Evolutionary conservation across 164 flowering plant genomes (phyloP).

Genomic region (Vitis vinifera): DNA sequence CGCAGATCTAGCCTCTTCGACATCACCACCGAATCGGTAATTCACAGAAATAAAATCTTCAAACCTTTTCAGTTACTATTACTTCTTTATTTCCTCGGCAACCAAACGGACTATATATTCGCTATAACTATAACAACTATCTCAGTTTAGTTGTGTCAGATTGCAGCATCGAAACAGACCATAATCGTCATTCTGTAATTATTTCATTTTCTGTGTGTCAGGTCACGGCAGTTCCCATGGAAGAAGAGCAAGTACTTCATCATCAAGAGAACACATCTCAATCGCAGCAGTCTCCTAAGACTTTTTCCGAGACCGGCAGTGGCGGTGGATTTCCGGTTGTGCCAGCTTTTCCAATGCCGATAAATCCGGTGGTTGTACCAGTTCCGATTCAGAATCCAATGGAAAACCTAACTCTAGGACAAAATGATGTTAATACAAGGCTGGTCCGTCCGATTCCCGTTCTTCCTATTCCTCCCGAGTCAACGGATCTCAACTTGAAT

Average conservation of each 20-base stretch:
- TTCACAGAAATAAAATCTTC: not conserved
- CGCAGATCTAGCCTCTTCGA: constrained; percentile 82
- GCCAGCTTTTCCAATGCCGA: constrained; percentile 20
- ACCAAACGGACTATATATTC: too few relatives aligned
- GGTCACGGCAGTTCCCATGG: constrained; percentile 40
- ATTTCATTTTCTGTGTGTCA: constrained; percentile 6
- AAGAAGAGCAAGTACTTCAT: constrained; percentile 28
- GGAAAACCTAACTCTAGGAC: constrained; percentile 20
- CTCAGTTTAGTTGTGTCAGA: too few relatives aligned
- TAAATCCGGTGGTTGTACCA: constrained; percentile 16
- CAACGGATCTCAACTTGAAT: constrained; percentile 30
- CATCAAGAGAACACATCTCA: constrained; percentile 23
- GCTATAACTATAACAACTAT: too few relatives aligned
- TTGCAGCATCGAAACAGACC: too few relatives aligned
- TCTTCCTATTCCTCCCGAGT: constrained; percentile 4
- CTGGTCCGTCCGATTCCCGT: constrained; percentile 25
- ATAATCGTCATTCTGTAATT: constrained; percentile 5
- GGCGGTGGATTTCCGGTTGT: constrained; percentile 11
- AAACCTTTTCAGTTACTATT: too few relatives aligned
- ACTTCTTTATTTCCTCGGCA: too few relatives aligned
- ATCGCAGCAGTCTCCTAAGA: constrained; percentile 10
- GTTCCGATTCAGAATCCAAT: constrained; percentile 28
- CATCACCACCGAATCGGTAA: constrained; percentile 74
- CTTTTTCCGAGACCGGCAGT: constrained; percentile 21
- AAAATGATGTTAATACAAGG: constrained; percentile 9